Evolutionary conservation across 2,329 filamentous ascomycete genomes (phyloP).

Genomic region (Alternaria tenuissima): DNA sequence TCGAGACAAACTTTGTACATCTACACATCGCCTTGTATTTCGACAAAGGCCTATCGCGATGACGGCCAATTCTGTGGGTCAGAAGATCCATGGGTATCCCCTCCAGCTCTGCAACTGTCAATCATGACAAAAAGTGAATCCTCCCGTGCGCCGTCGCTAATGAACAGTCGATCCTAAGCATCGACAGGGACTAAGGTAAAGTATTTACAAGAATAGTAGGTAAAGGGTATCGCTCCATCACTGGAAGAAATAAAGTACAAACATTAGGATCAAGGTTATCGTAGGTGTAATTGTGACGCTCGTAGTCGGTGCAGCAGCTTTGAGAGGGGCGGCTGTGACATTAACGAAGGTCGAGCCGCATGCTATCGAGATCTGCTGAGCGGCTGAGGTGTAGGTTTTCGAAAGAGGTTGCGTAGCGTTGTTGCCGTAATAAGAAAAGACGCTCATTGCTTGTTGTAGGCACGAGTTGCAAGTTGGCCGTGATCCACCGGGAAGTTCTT

Average conservation of each 20-base stretch:
- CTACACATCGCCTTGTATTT: conserved; percentile 2
- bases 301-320: conserved; percentile 37
- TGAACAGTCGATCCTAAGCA: conserved; percentile 35
- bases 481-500: conserved; percentile 70
- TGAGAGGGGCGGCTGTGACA: conserved; percentile 56
- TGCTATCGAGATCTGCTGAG: conserved; percentile 73
- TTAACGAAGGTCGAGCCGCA: conserved; percentile 66
- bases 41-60: background rate
- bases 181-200: conserved; percentile 24
- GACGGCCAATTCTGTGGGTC: conserved; percentile 12
- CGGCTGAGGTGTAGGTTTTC: conserved; percentile 74
- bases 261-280: conserved; percentile 46
- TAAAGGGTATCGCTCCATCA: conserved; percentile 25
- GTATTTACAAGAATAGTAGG: conserved; percentile 33
- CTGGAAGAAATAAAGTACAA: conserved; percentile 45
- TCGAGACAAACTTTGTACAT: background rate
- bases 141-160: conserved; percentile 49
- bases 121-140: conserved; percentile 14
- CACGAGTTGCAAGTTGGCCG: conserved; percentile 80
- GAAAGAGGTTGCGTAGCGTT: conserved; percentile 73
- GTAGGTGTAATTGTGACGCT: conserved; percentile 38
- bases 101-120: conserved; percentile 8
- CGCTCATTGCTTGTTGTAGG: conserved; percentile 79
- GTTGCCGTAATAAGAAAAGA: conserved; percentile 75
- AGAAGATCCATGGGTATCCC: conserved; percentile 17